Evolutionary conservation across 2,329 filamentous ascomycete genomes (phyloP), one percentile per base, ranked within the genome.

Genomic region (Claviceps capensis): DNA sequence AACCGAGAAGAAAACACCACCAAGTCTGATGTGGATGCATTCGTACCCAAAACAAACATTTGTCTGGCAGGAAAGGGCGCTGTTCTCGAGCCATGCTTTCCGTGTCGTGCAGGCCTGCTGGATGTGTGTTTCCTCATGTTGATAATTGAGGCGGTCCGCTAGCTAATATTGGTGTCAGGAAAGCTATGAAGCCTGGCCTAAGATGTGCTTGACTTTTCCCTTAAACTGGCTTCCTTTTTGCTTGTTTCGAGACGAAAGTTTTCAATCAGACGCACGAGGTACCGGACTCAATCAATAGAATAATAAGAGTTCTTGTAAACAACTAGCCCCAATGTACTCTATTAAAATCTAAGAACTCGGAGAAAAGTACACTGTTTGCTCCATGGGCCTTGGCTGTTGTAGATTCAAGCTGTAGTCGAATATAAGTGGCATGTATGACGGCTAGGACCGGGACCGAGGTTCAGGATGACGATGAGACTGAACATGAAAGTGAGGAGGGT

Each of bases 31-130:
- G 37, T 17, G 22, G 30, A 47, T 52, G 17, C 47, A 34, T 47
- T 63, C 71, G 56, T 69, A 77, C 74, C 74, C 47, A 77, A 64
- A 52, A 78, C 73, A 59, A 77, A 71, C 69, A 78, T 71, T 60
- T 78, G 75, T 58, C 64, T 61, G 42, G 63, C 57, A 48, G 71
- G 69, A 49, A 71, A 71, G 5, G 67, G 62, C 30, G 64, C 65
- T 41, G 59, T 52, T 42, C 57, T 54, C 36, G 57, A 58, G 47
- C 53, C 57, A 53, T 56, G 57, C 49, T 58, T 56, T 36, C 55
- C 55, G 47, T 58, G 56, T 54, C 58, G 59, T 55, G 52, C 56
- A 52, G 60, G 54, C 53, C 54, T 52, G 50, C 57, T 53, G 41
- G 60, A 56, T 53, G 52, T 57, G 52, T 60, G 60, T 52, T 60